Conservation (phyloP, 2,329 filamentous ascomycete genomes). For the Lasiodiplodia theobromae region DNA sequence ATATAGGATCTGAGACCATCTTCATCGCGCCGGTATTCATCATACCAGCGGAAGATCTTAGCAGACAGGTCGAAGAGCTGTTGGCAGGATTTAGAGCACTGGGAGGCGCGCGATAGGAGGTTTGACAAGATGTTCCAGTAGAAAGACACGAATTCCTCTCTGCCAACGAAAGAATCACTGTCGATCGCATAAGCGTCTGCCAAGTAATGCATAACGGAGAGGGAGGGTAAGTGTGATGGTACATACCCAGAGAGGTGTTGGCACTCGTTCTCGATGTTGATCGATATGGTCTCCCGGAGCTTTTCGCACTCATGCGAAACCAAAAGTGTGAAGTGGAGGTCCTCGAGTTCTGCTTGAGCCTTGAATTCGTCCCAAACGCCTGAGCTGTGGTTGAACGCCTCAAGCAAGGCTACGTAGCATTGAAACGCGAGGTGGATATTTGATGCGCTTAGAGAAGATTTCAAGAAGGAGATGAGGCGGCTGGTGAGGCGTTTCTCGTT, state of each 20-base stretch:
- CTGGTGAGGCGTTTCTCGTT: constrained; percentile 40
- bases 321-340: constrained; percentile 43
- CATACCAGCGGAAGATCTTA: constrained; percentile 44
- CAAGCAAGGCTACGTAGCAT: constrained; percentile 44
- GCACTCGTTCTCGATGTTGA: constrained; percentile 45
- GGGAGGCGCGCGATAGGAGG: constrained; percentile 41
- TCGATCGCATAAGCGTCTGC: not conserved
- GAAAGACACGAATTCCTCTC: constrained; percentile 41
- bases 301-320: constrained; percentile 34
- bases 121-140: constrained; percentile 45
- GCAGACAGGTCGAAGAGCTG: constrained; percentile 47
- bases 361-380: constrained; percentile 45
- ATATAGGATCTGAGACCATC: constrained; percentile 40
- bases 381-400: constrained; percentile 46
- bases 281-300: constrained; percentile 40
- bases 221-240: not conserved
- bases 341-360: constrained; percentile 34
- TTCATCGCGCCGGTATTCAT: constrained; percentile 44
- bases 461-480: constrained; percentile 38
- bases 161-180: constrained; percentile 32
- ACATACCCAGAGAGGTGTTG: constrained; percentile 32
- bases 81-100: constrained; percentile 37
- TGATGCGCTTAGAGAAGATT: constrained; percentile 33
- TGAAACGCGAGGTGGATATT: constrained; percentile 30
- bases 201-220: not conserved